These are phyloP conservation scores for Ophiostoma sp. DNA, from an alignment of 2,329 filamentous ascomycete genomes.

Conservation along the genomic window DNA sequence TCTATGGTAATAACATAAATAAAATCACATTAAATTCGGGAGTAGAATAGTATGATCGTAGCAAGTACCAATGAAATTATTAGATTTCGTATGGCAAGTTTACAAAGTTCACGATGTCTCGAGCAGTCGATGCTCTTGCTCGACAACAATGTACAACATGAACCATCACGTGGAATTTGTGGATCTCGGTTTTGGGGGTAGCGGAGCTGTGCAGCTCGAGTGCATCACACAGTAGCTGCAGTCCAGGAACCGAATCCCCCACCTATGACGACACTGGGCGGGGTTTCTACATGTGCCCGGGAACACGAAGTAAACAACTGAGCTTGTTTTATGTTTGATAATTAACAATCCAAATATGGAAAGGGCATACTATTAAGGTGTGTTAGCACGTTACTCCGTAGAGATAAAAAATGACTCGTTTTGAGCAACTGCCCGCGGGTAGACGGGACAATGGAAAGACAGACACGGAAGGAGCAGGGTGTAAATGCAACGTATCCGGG, in stretches of 20 bases:
- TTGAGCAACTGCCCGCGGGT: neutral
- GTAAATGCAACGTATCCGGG: constrained; percentile 15
- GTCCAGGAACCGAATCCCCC: constrained; percentile 17
- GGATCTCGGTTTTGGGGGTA: neutral
- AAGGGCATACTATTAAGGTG: neutral
- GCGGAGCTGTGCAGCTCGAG: neutral
- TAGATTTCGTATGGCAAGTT: neutral
- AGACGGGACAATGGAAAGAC: constrained; percentile 4
- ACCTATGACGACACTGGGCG: constrained; percentile 26
- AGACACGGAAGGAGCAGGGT: constrained; percentile 7
- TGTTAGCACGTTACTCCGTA: neutral
- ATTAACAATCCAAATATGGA: neutral
- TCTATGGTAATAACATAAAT: no score
- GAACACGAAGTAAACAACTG: neutral
- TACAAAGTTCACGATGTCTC: neutral
- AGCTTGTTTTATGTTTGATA: neutral
- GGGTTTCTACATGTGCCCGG: constrained; percentile 18
- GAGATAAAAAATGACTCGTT: neutral
- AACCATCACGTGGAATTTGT: neutral
- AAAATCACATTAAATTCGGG: no score
- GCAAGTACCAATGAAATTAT: no score
- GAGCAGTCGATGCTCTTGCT: neutral
- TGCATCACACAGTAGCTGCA: neutral
- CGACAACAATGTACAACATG: neutral
- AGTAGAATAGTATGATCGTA: no score